These are phyloP conservation scores for Moelleriella libera DNA, from an alignment of 2,329 filamentous ascomycete genomes.

Conservation along the genomic window DNA sequence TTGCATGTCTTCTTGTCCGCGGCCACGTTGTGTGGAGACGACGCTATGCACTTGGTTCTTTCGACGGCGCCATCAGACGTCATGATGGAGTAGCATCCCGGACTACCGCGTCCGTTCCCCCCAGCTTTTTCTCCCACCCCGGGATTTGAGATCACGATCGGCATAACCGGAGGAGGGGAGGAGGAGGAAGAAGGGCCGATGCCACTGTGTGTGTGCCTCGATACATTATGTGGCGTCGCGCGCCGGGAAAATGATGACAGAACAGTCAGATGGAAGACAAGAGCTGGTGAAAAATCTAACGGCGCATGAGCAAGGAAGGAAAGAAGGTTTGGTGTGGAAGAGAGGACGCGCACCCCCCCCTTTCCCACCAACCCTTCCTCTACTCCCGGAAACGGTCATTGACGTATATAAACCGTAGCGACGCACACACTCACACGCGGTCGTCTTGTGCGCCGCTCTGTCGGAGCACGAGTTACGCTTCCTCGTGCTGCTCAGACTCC, in stretches of 20 bases:
- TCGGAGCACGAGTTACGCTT: too few species aligned
- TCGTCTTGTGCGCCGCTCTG: too few species aligned
- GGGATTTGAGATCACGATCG: background rate
- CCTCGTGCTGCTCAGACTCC: background rate
- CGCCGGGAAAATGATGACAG: too few species aligned
- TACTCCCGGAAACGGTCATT: background rate
- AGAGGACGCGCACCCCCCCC: background rate
- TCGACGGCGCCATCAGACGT: constrained; percentile 1
- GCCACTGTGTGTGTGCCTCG: too few species aligned
- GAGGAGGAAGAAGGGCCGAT: background rate
- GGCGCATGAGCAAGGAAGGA: too few species aligned
- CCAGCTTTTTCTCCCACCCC: background rate
- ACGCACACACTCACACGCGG: too few species aligned
- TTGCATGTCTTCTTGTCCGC: background rate
- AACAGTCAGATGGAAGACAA: too few species aligned
- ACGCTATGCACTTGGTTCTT: background rate
- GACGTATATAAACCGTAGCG: background rate
- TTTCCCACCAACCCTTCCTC: background rate
- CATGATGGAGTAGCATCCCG: background rate
- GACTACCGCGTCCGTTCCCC: background rate
- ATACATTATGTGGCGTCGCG: too few species aligned
- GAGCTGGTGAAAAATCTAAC: too few species aligned
- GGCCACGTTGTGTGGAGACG: background rate
- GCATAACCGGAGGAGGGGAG: background rate
- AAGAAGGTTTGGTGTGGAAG: background rate